A percentile compares a stretch with the other conserved stretches of the same genome.
phyloP scores from a whole-genome alignment of 2,329 filamentous ascomycete genomes.

The Apiospora aurea region DNA sequence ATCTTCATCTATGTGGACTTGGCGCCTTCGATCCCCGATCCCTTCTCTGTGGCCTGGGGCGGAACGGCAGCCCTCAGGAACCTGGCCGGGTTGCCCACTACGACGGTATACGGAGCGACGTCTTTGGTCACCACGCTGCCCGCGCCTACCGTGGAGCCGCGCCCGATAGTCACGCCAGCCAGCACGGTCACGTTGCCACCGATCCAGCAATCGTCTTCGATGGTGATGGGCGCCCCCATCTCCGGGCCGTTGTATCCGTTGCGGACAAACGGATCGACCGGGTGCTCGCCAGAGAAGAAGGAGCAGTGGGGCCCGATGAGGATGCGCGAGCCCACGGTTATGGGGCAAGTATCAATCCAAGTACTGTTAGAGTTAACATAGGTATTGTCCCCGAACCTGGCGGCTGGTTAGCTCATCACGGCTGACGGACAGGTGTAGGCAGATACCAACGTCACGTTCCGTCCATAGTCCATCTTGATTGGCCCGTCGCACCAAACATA shows the following conservation, averaged over 20 bases:
- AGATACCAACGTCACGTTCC: slow-evolving; percentile 65
- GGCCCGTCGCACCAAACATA: slow-evolving; percentile 75
- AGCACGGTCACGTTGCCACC: slow-evolving; percentile 75
- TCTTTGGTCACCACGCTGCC: slow-evolving; percentile 85
- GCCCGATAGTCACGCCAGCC: slow-evolving; percentile 80
- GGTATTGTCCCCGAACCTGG: slow-evolving; percentile 69
- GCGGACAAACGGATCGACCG: slow-evolving; percentile 75
- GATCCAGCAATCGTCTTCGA: slow-evolving; percentile 85
- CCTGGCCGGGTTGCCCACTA: slow-evolving; percentile 72
- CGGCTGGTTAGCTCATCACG: slow-evolving; percentile 27
- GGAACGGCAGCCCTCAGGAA: slow-evolving; percentile 50
- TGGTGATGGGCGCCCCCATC: slow-evolving; percentile 72
- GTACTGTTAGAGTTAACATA: slow-evolving; percentile 79
- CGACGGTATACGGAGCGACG: slow-evolving; percentile 68
- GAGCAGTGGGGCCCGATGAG: slow-evolving; percentile 80
- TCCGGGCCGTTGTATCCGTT: slow-evolving; percentile 81
- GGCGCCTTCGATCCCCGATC: not conserved
- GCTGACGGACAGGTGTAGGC: slow-evolving; percentile 17
- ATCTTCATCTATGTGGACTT: not conserved
- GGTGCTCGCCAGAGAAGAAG: slow-evolving; percentile 79
- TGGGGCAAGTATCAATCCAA: slow-evolving; percentile 78
- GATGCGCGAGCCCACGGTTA: slow-evolving; percentile 79
- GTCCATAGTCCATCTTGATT: slow-evolving; percentile 79
- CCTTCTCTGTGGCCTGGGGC: not conserved
- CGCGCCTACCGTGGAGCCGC: slow-evolving; percentile 77